These are phyloP conservation scores for Aspergillus incahuasiensis DNA, from an alignment of 495 filamentous ascomycete genomes.

Conservation along the genomic window DNA sequence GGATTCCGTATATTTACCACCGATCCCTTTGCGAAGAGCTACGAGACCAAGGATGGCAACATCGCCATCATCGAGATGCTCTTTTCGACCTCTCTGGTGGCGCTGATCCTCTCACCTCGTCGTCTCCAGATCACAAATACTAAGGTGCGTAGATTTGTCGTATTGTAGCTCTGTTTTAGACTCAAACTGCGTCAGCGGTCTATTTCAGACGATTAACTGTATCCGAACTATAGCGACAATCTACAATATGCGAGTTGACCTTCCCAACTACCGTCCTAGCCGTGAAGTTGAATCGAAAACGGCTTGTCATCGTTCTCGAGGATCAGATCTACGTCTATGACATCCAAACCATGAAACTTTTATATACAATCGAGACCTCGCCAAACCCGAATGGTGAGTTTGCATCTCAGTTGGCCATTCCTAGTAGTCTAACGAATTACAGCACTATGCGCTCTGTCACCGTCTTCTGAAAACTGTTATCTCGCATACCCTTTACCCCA, in stretches of 20 bases:
- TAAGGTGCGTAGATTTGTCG: constrained; percentile 59
- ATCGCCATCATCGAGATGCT: constrained; percentile 97
- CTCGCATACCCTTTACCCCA: constrained; percentile 89
- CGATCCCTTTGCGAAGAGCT: constrained; percentile 90
- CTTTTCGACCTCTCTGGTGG: constrained; percentile 97
- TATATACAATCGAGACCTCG: constrained; percentile 86
- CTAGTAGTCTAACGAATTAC: constrained; percentile 9
- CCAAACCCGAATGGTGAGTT: constrained; percentile 80
- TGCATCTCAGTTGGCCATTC: neutral
- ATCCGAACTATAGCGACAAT: constrained; percentile 59
- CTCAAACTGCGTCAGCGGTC: neutral
- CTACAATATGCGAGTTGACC: constrained; percentile 97
- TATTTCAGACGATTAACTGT: constrained; percentile 1
- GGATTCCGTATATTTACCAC: constrained; percentile 96
- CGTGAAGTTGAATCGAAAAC: constrained; percentile 88
- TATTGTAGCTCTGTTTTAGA: neutral
- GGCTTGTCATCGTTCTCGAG: constrained; percentile 87
- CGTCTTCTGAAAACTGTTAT: constrained; percentile 92
- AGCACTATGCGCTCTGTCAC: constrained; percentile 90
- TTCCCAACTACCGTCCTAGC: constrained; percentile 92
- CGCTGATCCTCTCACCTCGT: constrained; percentile 81
- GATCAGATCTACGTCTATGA: constrained; percentile 97
- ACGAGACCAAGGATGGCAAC: constrained; percentile 87
- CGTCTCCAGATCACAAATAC: constrained; percentile 94
- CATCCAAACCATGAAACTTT: constrained; percentile 93